A percentile compares a stretch with the other conserved stretches of the same genome.
Evolutionary conservation across 225 moss, liverwort and hornwort genomes (phyloP).

Genomic region (Bryum argenteum): DNA sequence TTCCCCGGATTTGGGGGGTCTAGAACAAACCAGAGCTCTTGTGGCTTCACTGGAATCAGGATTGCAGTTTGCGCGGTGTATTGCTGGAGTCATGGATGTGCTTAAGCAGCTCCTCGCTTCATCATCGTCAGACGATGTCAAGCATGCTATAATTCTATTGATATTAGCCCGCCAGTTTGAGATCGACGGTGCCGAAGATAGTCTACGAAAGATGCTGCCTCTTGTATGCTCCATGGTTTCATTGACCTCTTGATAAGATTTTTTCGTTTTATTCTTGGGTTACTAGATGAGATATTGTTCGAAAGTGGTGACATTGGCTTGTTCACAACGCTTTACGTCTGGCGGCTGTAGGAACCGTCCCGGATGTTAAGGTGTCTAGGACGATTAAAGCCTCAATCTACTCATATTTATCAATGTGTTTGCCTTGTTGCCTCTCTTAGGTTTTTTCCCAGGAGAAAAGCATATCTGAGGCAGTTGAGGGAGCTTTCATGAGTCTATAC

Average conservation of each 20-base stretch:
- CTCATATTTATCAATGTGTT: slow-evolving; percentile 24
- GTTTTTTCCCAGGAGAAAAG: slow-evolving; percentile 86
- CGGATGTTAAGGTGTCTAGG: slow-evolving; percentile 1
- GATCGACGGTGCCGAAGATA: slow-evolving; percentile 78
- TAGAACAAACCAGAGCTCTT: slow-evolving; percentile 90
- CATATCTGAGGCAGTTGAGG: slow-evolving; percentile 75
- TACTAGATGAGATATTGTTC: slow-evolving; percentile 8
- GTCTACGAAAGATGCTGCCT: slow-evolving; percentile 88
- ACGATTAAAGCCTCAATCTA: neutral
- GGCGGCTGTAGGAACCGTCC: slow-evolving; percentile 11
- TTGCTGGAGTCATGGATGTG: slow-evolving; percentile 80
- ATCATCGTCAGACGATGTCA: slow-evolving; percentile 80
- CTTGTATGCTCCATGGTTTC: slow-evolving; percentile 54
- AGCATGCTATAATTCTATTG: slow-evolving; percentile 75
- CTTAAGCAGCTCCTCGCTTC: slow-evolving; percentile 85
- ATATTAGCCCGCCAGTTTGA: slow-evolving; percentile 88
- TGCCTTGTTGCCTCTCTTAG: slow-evolving; percentile 46
- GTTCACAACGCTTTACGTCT: slow-evolving; percentile 10
- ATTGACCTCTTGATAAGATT: slow-evolving; percentile 16
- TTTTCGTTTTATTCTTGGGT: slow-evolving; percentile 9
- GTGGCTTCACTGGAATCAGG: slow-evolving; percentile 95
- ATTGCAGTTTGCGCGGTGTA: slow-evolving; percentile 81
- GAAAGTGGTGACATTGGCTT: neutral
- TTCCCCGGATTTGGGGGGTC: slow-evolving; percentile 70
- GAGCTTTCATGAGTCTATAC: slow-evolving; percentile 83